Evolutionary conservation across 495 filamentous ascomycete genomes (phyloP).

Genomic region (Lineolata rhizophorae): DNA sequence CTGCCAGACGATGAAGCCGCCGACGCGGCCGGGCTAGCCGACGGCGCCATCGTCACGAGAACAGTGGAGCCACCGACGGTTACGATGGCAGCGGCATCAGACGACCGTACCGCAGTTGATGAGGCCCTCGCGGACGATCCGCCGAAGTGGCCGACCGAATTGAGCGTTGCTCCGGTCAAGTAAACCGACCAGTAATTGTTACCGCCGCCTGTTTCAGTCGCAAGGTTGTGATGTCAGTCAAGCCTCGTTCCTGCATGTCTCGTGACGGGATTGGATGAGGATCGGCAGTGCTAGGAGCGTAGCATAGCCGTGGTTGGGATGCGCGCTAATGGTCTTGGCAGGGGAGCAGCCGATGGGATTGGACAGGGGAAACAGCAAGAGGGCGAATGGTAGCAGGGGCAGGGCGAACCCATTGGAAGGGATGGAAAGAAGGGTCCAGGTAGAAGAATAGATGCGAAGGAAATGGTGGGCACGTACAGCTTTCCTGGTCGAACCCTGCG

Average conservation of each 20-base stretch:
- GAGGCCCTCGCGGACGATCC: slow-evolving; percentile 4
- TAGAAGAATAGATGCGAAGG: background rate
- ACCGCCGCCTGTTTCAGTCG: slow-evolving; percentile 29
- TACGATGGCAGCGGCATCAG: too few species aligned
- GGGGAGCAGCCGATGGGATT: too few species aligned
- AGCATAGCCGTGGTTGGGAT: too few species aligned
- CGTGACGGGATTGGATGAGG: too few species aligned
- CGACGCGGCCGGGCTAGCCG: slow-evolving; percentile 6
- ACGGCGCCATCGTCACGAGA: slow-evolving; percentile 11
- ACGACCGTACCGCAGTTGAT: too few species aligned
- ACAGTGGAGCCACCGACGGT: slow-evolving; percentile 16
- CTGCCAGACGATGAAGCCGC: slow-evolving; percentile 7
- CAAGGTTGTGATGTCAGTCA: slow-evolving; percentile 16
- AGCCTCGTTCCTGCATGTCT: too few species aligned
- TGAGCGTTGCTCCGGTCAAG: slow-evolving; percentile 23
- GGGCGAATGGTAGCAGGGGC: too few species aligned
- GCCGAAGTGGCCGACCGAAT: slow-evolving; percentile 7
- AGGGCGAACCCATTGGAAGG: too few species aligned
- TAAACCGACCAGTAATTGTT: slow-evolving; percentile 23
- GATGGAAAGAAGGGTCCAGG: background rate
- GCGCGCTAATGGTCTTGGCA: too few species aligned
- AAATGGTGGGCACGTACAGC: slow-evolving; percentile 28
- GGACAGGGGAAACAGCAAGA: too few species aligned
- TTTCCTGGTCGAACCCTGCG: slow-evolving; percentile 26
- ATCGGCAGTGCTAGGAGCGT: too few species aligned